A percentile compares a stretch with the other conserved stretches of the same genome.
Conservation (phyloP, 768 basidiomycete genomes). For the Boletus tomentosulus region DNA sequence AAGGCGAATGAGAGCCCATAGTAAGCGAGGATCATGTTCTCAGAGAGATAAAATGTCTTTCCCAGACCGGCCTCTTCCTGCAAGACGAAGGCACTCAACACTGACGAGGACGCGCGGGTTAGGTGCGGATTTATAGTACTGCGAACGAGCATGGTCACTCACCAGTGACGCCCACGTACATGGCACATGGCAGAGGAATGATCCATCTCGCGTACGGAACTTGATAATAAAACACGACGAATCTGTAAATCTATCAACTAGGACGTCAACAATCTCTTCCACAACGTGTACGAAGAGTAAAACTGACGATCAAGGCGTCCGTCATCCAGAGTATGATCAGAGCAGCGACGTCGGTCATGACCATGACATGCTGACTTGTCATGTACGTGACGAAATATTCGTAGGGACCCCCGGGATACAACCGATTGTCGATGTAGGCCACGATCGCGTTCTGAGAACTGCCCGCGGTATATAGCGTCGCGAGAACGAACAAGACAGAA, state of each 20-base stretch:
- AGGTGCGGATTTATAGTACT: not conserved
- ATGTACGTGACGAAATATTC: constrained; percentile 22
- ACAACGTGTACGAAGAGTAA: not conserved
- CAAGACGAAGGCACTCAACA: constrained; percentile 19
- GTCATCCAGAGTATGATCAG: constrained; percentile 30
- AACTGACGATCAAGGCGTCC: constrained; percentile 26
- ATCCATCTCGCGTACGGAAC: constrained; percentile 21
- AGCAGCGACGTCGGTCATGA: constrained; percentile 21
- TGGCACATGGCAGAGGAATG: constrained; percentile 22
- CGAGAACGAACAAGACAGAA: constrained; percentile 24
- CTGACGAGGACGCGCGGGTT: constrained; percentile 1
- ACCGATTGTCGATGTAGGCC: constrained; percentile 28
- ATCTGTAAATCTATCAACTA: constrained; percentile 18
- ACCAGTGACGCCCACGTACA: constrained; percentile 24
- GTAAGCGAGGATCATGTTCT: constrained; percentile 20
- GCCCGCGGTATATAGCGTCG: constrained; percentile 24
- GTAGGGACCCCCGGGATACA: constrained; percentile 25
- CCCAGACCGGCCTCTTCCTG: constrained; percentile 14
- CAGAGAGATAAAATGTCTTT: constrained; percentile 20
- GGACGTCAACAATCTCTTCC: not conserved
- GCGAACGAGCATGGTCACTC: not conserved
- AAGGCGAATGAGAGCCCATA: constrained; percentile 23
- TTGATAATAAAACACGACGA: constrained; percentile 21
- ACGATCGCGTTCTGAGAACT: constrained; percentile 29
- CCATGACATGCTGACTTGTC: constrained; percentile 20